A percentile compares a stretch with the other conserved stretches of the same genome.
These are phyloP conservation scores for Nemania diffusa DNA, from an alignment of 2,329 filamentous ascomycete species.

Conservation along the genomic window DNA sequence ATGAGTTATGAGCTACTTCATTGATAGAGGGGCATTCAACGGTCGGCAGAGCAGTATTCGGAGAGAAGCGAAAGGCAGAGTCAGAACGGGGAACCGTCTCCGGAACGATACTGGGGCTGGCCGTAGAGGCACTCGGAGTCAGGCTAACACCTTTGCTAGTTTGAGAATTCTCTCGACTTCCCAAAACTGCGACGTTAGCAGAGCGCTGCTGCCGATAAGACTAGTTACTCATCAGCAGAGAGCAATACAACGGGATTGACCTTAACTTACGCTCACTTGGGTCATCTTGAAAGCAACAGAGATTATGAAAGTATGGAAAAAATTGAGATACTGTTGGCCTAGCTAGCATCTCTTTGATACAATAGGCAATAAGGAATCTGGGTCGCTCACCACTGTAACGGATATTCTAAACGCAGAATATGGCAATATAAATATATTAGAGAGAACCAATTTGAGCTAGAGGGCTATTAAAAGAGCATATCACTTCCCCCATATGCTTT, in stretches of 20 bases:
- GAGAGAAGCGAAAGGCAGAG: background rate
- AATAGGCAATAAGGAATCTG: background rate
- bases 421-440: background rate
- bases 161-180: background rate
- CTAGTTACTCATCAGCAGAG: constrained; percentile 4
- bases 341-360: background rate
- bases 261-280: background rate
- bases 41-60: constrained; percentile 11
- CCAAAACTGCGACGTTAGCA: background rate
- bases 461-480: background rate
- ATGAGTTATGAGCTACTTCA: background rate
- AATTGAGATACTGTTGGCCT: background rate
- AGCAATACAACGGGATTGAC: background rate
- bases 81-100: background rate
- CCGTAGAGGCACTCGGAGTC: background rate
- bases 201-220: background rate
- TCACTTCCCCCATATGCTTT: background rate
- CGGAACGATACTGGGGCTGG: background rate
- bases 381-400: background rate
- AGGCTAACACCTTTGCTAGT: background rate
- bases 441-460: background rate
- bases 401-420: background rate
- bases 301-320: background rate
- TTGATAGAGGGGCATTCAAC: background rate
- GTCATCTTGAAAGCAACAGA: background rate